Base-by-base conservation (phyloP, 805 yeast genomes). In the Clavispora asparagi region DNA sequence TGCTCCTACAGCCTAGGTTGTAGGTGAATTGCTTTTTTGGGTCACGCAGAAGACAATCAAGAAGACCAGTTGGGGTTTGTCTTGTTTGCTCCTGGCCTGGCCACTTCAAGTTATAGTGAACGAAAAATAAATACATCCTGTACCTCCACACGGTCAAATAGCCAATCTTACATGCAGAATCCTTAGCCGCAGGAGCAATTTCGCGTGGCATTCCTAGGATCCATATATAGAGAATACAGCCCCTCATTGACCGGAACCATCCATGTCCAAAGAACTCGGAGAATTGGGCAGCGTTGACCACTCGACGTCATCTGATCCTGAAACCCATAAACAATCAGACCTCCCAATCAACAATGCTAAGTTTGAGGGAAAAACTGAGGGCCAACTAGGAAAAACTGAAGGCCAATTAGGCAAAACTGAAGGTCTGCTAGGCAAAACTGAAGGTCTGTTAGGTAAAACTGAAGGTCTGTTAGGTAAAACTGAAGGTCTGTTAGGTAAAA, bases 361-460 rank as follows among this genome's bases (percentile, higher is more conserved):
- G 32, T 45, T 38, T 17, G 49, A 46, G 28, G 48, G 48, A 6
- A 42, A 42, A 14, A 28, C 40, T 9, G 45, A 42, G 14, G 45
- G 45, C 11, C 14, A 42, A 3, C 11, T 37, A 1, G 40, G 40
- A 9, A 42, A 30, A 13, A 40, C 52, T 3, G 52, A 50, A 14
- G 61, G 61, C 17, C 52, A 58, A 31, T 44, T 43, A 37, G 57
- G 57, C 2, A 43, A 53, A 10, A 38, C 48, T 7, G 46, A 43
- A 19, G 45, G 45, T n/a, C 33, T 40, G 35, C 10, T 39, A 8
- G 41, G 41, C 1, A 32, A 41, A 13, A 32, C 44, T 5, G 54
- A 50, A 30, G 32, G 19, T 6, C 25, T 23, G 12, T 8, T 28
- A 2, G 52, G 44, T 10, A 49, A 49, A 41, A 40, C 46, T 14